Base-by-base conservation (phyloP, 192 early-diverging fungal genomes). In the Irineochytrium annulatum region DNA sequence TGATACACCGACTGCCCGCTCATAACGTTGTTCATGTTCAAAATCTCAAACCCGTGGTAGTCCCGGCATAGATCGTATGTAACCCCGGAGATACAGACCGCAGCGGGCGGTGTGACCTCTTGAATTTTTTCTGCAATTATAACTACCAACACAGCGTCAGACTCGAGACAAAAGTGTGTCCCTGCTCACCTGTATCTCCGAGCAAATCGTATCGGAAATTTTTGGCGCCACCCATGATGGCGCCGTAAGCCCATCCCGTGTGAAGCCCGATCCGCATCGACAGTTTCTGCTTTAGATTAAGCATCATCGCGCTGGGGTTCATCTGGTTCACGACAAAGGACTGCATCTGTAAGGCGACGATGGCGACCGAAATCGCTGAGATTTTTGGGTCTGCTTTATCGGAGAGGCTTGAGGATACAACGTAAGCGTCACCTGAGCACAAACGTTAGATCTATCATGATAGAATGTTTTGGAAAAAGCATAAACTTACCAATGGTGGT, bases 151-250 rank as follows among this genome's bases (percentile, higher is more conserved):
- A 27, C 11, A 53, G 34, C 8, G 17, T 31, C n/a, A 55, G 29
- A 27, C n/a, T 13, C 57, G n/a, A 24, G 30, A 17, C 14, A 24
- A 60, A 22, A 32, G 11, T 16, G 19, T 19, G 32, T 22, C n/a
- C 14, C n/a, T 14, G 37, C 52, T 30, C 57, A 74, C 76, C 69
- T 67, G 73, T 79, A 41, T 79, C 73, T 39, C 76, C 76, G 51
- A 78, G 51, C 28, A 78, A 52, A 52, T 79, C 73, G 39, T 75
- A 75, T 30, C 77, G 63, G 51, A 79, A 79, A 44, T 79, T 79
- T 45, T 71, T 69, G 2, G 71, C 70, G 17, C 77, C 77, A n/a
- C 77, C 77, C 72, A 75, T 73, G 51, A 79, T 79, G n/a, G 73
- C 77, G n/a, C 70, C 73, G 37, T 58, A 59, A 28, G 63, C 57